Evolutionary conservation across 1,284 basidiomycete species (phyloP), one percentile per base, ranked within the genome.

Genomic region (Cutaneotrichosporon daszewskae): DNA sequence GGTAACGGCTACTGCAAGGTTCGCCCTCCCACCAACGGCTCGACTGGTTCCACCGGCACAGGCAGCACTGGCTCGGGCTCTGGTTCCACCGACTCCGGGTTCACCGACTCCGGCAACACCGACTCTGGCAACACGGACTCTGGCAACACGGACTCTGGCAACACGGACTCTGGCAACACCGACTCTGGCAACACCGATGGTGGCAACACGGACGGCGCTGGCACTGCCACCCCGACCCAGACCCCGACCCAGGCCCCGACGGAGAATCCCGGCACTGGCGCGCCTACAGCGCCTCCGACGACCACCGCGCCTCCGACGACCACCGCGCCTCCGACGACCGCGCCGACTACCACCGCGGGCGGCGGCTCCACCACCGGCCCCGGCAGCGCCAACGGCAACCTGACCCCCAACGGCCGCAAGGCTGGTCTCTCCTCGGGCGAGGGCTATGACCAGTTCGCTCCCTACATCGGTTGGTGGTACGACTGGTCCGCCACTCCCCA

Each of bases 381-480:
- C 24, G 24, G 23, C 28, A n/a, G 24, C 14, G 22, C 32, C 19
- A 17, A 17, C 18, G 3, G 14, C 32, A 20, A 19, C 12, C 24
- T 19, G 17, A 25, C 59, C 28, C 62, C 66, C 9, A 60, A 57
- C 47, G 58, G 62, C 36, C 66, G 51, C 39, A 70, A 70, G 49
- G 69, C 69, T 39, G 68, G 69, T 59, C 56, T 69, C 40, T 57
- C 63, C 12, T 61, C 53, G 32, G 57, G 57, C 34, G 59, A 63
- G 37, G 46, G 55, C n/a, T 56, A 58, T 23, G 40, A 45, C 41
- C 33, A 44, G 22, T 43, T 57, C 19, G 44, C 53, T 36, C 43
- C 44, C 41, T 48, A 64, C 45, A 62, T 71, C 29, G 62, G 63
- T 40, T 71, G 64, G 64, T 69, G 62, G 55, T 71, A 71, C 53